These are phyloP conservation scores for Wickerhamomyces sydowiorum DNA, from an alignment of 805 yeast species.

Conservation along the genomic window DNA sequence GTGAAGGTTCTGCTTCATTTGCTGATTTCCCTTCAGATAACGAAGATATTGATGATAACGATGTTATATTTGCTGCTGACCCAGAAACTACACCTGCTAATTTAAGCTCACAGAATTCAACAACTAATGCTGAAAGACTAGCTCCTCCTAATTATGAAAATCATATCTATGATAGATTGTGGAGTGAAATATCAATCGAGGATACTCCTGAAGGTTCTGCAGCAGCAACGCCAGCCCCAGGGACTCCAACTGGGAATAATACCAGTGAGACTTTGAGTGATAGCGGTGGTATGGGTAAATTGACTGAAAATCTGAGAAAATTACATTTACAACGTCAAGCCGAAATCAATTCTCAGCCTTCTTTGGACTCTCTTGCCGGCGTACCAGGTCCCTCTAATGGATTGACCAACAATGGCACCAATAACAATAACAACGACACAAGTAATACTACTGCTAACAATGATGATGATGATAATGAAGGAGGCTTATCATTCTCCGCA, in stretches of 20 bases:
- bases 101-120: neutral
- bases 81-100: conserved; percentile 24
- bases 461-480: conserved; percentile 19
- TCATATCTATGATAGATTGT: conserved; percentile 76
- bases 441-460: too few relatives aligned
- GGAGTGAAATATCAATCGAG: conserved; percentile 49
- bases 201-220: conserved; percentile 27
- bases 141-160: conserved; percentile 86
- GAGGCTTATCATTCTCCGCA: conserved; percentile 11
- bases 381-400: neutral
- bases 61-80: conserved; percentile 32
- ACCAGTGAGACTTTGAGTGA: conserved; percentile 17
- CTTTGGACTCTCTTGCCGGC: conserved; percentile 16
- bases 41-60: conserved; percentile 27
- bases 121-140: conserved; percentile 37
- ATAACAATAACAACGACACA: neutral
- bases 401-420: neutral
- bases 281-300: conserved; percentile 25
- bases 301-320: conserved; percentile 47
- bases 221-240: conserved; percentile 24
- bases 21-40: conserved; percentile 23
- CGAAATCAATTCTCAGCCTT: conserved; percentile 27
- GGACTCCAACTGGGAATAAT: conserved; percentile 15
- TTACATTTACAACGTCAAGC: conserved; percentile 43
- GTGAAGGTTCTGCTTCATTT: conserved; percentile 12